Percentiles rank a stretch among this genome's conserved stretches.
phyloP scores from a whole-genome alignment of 148 eudicot species.

The Vaccinium vitisidaea region DNA sequence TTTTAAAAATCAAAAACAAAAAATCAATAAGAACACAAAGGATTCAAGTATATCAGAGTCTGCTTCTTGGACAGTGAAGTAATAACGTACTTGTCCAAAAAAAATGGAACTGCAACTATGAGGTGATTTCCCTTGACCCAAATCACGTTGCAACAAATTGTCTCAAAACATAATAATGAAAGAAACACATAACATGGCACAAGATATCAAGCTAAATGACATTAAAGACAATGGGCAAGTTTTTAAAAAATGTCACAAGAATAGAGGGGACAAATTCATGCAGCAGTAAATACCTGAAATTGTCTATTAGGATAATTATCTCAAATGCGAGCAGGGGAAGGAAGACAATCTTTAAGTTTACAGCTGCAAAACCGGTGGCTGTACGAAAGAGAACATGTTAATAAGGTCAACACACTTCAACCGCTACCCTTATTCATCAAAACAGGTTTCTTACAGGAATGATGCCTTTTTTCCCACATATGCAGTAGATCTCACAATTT shows the following conservation, averaged over 20 bases:
- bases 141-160: too few relatives aligned
- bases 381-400: constrained; percentile 24
- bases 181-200: constrained; percentile 5
- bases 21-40: too few relatives aligned
- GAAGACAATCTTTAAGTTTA: constrained; percentile 79
- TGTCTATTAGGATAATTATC: constrained; percentile 66
- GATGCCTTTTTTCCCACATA: not conserved
- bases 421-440: not conserved
- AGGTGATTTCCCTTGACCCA: not conserved
- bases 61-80: not conserved
- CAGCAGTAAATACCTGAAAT: constrained; percentile 69
- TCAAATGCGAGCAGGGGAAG: constrained; percentile 86
- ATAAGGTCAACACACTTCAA: constrained; percentile 14
- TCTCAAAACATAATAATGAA: not conserved
- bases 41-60: not conserved
- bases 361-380: constrained; percentile 52
- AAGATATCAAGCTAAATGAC: not conserved
- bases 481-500: not conserved
- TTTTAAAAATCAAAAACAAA: too few relatives aligned
- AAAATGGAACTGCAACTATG: not conserved
- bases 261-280: not conserved
- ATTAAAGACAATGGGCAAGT: not conserved
- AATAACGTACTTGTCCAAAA: not conserved
- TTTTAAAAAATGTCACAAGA: not conserved
- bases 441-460: not conserved